Evolutionary conservation across 345 rosid genomes (phyloP), one percentile per base, ranked within the genome.

Genomic region (Noccaea bulbosa): DNA sequence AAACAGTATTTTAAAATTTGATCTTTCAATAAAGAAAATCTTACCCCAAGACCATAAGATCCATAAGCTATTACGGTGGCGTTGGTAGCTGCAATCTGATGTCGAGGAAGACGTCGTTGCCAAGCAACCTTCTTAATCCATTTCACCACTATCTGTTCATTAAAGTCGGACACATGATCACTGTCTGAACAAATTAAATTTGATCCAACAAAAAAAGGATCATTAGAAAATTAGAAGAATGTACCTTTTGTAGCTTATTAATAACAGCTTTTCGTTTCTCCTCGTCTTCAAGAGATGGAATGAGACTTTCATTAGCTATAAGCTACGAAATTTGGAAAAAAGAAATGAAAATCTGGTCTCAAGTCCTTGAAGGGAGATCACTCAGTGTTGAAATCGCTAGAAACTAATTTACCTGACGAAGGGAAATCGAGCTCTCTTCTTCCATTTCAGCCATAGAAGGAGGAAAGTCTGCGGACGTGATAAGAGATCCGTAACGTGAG

Each of bases 41-140:
- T 24, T 24, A 87, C 89, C 40, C 92, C 87, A 34, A 84, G 87
- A 45, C 83, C 87, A 39, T 84, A 84, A 38, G 91, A 87, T 44
- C 91, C 91, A 27, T 80, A 81, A 20, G 88, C 62, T 59, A 87
- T 53, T 15, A 87, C 17, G 14, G 86, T 75, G 6, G 88, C 91
- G 68, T 61, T 70, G 5, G 77, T 75, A 16, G 78, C 78, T 5
- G 66, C 69, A 50, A 82, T 78, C 24, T 79, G 77, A 65, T 84
- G 72, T 44, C 72, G 78, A 0, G 81, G 75, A 16, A 84, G 76
- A 27, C 73, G 39, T 0, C 79, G 81, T 72, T 84, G 80, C 86
- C 86, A 86, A 7, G 90, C 87, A 52, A 83, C 83, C 16, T 11
- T 75, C 82, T 78, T 82, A 20, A 49, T 72, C 88, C 91, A 86